phyloP scores from a whole-genome alignment of 2,329 filamentous ascomycete species.

The Penicillium sp. region DNA sequence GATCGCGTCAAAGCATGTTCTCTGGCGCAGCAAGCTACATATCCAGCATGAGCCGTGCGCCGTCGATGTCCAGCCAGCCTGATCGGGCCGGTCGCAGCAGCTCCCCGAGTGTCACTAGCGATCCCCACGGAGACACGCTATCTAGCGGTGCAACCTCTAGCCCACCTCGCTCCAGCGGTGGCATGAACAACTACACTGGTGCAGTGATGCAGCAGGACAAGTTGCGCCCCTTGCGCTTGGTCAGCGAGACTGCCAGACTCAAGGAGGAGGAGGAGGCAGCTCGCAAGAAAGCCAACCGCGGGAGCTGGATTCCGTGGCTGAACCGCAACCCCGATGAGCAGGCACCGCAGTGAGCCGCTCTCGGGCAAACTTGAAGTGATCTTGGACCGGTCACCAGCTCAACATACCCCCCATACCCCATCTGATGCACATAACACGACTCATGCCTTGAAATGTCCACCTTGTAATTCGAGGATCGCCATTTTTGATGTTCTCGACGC shows the following conservation, averaged over 20 bases:
- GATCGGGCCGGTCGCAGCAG: constrained; percentile 62
- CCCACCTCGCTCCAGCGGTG: constrained; percentile 65
- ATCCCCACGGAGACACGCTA: constrained; percentile 47
- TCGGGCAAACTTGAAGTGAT: constrained; percentile 22
- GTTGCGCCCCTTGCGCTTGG: constrained; percentile 80
- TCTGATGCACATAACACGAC: constrained; percentile 26
- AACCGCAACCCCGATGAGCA: constrained; percentile 38
- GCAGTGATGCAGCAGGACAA: constrained; percentile 69
- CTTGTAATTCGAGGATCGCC: constrained; percentile 11
- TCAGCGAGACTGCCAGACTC: constrained; percentile 52
- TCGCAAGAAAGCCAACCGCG: constrained; percentile 48
- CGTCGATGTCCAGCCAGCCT: constrained; percentile 53
- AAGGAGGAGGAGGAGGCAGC: constrained; percentile 46
- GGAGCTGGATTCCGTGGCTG: constrained; percentile 52
- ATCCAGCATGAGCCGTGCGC: constrained; percentile 56
- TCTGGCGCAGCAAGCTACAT: constrained; percentile 49
- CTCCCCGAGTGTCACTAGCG: constrained; percentile 61
- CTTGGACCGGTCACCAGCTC: constrained; percentile 19
- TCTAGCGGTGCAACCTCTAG: constrained; percentile 52
- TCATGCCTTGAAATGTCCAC: constrained; percentile 20
- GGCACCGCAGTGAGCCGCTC: constrained; percentile 12
- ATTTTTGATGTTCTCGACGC: constrained; percentile 12
- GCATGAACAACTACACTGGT: constrained; percentile 68
- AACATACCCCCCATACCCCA: constrained; percentile 22
- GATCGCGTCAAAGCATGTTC: constrained; percentile 44